Evolutionary conservation across 2,329 filamentous ascomycete genomes (phyloP), one percentile per base, ranked within the genome.

Genomic region (Pseudodiploospora longispora): DNA sequence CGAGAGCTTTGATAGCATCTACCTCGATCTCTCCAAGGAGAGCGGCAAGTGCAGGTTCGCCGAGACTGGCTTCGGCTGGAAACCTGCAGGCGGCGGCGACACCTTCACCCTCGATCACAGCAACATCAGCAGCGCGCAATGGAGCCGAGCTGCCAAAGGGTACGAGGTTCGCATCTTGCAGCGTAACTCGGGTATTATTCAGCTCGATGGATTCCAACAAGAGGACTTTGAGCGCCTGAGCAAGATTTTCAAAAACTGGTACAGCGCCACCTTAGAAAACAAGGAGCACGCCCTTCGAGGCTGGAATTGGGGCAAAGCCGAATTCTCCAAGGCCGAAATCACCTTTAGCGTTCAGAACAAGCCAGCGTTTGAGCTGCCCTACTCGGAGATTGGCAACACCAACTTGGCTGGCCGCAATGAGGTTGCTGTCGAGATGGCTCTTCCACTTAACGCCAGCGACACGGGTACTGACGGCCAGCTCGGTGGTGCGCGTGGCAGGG

Each of bases 251-350:
- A 97, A 96, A 71, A 87, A 91, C 59, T 97, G 91, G 87, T 98
- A 97, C 69, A 93, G 88, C 68, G 85, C 93, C 58, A 89, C 83
- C 57, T 77, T 98, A 47, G 90, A 97, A 63, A 87, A 80, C 64
- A 88, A 87, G 65, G 93, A 98, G 67, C 93, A 97, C 65, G 89
- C 93, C 27, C 72, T 98, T 47, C 82, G 93, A 55, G 93, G 93
- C 45, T 98, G 93, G 93, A 98, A 98, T 65, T 98, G 93, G 94
- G 93, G 93, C 58, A 98, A 97, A 69, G 87, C 88, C 52, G 93
- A 98, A 59, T 95, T 98, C 62, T 84, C 85, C 49, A 95, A 97
- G 68, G 85, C 89, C 43, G 93, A 98, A 70, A 79, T 98, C 44
- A 80, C 87, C 30, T 98, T 98, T 74, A 97, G 90, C 64, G 93